Base-by-base conservation (phyloP, 2,329 filamentous ascomycete genomes). In the Colletotrichum siamense region DNA sequence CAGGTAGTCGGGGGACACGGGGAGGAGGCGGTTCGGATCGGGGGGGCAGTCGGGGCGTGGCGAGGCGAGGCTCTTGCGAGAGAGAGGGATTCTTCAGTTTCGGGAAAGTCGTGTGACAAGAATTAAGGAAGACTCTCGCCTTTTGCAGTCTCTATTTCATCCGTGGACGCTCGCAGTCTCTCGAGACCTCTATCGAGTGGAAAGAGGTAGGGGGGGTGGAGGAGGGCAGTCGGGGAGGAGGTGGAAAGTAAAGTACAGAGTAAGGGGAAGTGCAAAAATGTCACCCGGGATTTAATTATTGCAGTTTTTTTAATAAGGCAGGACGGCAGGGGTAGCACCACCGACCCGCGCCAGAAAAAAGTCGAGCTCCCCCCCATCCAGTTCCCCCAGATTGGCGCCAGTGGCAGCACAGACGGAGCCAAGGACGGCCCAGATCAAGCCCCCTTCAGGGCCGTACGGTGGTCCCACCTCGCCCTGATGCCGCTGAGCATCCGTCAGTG, bases 251-350 rank as follows among this genome's bases (percentile, higher is more conserved):
- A 67, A 64, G 69, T 73, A 76, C 57, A 64, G 68, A 73, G 64
- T 76, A 77, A 77, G 76, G 76, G 76, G 76, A 73, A 77, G 74
- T 64, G 66, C 44, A 70, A 74, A 77, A 77, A 78, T 77, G 76
- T 77, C 74, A 78, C 74, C 59, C 62, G 59, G 70, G 66, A 76
- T 76, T 75, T 69, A 70, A 75, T 77, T 69, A 71, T 70, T 77
- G 75, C 77, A 77, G 65, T 75, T 71, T 77, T 77, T 67, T 77
- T 78, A 75, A 59, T 77, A 69, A 77, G 65, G 75, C 67, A 75
- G n/a, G 55, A 52, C 36, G 76, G 70, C 76, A 77, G 74, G 76
- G 76, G 76, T 78, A 75, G 67, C 69, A 77, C 73, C 69, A 63
- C 73, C 59, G 39, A 34, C 63, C 72, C 55, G 32, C 49, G 69